Conservation (phyloP, 2,329 filamentous ascomycete genomes). For the Fusarium illudens region DNA sequence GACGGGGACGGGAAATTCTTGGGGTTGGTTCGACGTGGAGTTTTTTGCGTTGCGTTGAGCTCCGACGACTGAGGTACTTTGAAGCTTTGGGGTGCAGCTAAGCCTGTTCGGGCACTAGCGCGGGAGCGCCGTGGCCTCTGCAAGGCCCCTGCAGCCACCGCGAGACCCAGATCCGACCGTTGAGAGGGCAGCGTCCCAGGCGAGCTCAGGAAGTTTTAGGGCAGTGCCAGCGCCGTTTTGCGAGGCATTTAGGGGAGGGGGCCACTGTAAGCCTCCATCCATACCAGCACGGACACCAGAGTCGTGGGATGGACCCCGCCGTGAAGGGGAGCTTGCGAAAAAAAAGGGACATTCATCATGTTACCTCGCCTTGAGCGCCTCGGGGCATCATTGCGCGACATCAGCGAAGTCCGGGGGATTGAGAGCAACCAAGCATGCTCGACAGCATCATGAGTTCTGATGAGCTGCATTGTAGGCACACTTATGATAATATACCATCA, state of each 20-base stretch:
- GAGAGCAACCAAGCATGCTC: conserved; percentile 5
- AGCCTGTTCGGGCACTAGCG: conserved; percentile 34
- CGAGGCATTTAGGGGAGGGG: conserved; percentile 10
- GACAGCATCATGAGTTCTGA: neutral
- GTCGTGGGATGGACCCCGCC: conserved; percentile 17
- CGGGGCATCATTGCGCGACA: conserved; percentile 38
- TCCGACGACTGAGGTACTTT: conserved; percentile 48
- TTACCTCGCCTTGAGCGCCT: conserved; percentile 23
- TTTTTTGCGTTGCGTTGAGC: conserved; percentile 55
- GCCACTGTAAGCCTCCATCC: conserved; percentile 16
- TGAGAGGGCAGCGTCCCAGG: conserved; percentile 25
- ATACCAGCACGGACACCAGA: neutral
- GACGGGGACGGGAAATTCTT: conserved; percentile 49
- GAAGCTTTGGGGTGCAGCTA: conserved; percentile 44
- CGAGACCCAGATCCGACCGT: conserved; percentile 20
- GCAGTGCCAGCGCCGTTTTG: conserved; percentile 5
- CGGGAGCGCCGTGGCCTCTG: conserved; percentile 20
- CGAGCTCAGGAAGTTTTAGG: conserved; percentile 5
- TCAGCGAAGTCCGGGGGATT: conserved; percentile 29
- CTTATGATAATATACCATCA: neutral
- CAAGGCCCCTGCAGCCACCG: conserved; percentile 11
- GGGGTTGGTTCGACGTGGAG: conserved; percentile 48
- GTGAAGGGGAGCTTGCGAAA: conserved; percentile 18
- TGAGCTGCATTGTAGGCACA: neutral
- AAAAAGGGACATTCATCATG: conserved; percentile 32